Evolutionary conservation across 1,284 basidiomycete genomes (phyloP), one percentile per base, ranked within the genome.

Genomic region (Rhodofomes roseus): DNA sequence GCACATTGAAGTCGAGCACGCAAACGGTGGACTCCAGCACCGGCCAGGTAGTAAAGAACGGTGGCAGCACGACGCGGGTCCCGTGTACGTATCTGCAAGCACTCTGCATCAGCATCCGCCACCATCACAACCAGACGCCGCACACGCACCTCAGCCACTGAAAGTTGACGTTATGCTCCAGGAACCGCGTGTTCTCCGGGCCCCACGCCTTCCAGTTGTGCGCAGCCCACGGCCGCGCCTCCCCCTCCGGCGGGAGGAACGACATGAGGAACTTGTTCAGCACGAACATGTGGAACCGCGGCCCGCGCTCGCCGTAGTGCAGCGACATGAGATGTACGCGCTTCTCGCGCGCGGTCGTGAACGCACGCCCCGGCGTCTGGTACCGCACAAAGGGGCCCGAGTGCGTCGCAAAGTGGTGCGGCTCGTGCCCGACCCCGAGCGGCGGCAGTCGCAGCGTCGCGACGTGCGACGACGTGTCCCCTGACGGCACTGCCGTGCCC

Each of bases 171-270:
- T 59, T 63, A 48, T 68, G 71, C 4, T 66, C 62, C 23, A 81
- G 54, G 59, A 81, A 73, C 1, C 81, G 71, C 18, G 79, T 74
- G 22, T 76, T 67, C 12, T 53, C 40, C 2, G 70, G 75, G 1
- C 81, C 83, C 83, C 84, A 85, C 9, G 70, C 66, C 0, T 69
- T 58, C 83, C 83, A 85, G 0, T 65, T 62, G 7, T 76, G 63
- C 25, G 22, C 60, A 25, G 11, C 11, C 31, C 37, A 31, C 62
- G 0, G 20, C 56, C 4, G 29, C 18, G 56, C 46, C 1, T 41
- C 60, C 4, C 20, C 11, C 5, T 56, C 50, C 0, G 41, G 46
- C 4, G 65, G 60, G n/a, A 77, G 23, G 57, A 71, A 74, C 4
- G 61, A 60, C 41, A 76, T 64, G 44, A 81, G 67, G 37, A 70